Percentiles rank a stretch among this genome's conserved stretches.
Evolutionary conservation across 2,329 filamentous ascomycete genomes (phyloP).

Genomic region (Parasarocladium wereldwijsianum): DNA sequence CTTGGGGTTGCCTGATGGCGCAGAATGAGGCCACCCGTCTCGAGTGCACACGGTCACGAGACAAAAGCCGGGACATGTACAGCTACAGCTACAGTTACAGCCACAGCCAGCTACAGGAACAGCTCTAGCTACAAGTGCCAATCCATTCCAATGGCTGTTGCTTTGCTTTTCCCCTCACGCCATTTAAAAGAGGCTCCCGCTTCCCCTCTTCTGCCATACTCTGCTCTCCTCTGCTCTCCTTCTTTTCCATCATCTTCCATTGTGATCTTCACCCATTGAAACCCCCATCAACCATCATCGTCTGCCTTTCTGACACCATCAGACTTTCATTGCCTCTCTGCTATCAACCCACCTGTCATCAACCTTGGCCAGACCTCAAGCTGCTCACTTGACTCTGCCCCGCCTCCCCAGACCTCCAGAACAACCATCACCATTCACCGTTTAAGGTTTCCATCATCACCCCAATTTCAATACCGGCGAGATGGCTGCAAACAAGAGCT

Average conservation of each 20-base stretch:
- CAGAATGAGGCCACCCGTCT: no score
- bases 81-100: no score
- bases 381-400: slow-evolving; percentile 7
- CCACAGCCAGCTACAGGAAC: no score
- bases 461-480: slow-evolving; percentile 22
- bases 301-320: slow-evolving; percentile 2
- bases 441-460: slow-evolving; percentile 9
- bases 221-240: slow-evolving; percentile 9
- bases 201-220: slow-evolving; percentile 8
- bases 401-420: slow-evolving; percentile 6
- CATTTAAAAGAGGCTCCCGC: slow-evolving; percentile 6
- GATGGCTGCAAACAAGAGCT: slow-evolving; percentile 43
- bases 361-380: no score
- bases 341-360: slow-evolving; percentile 5
- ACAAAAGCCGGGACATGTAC: no score
- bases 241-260: slow-evolving; percentile 8
- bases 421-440: no score
- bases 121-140: no score
- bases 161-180: slow-evolving; percentile 4
- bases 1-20: no score
- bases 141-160: no score
- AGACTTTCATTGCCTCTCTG: slow-evolving; percentile 5
- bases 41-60: no score
- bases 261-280: neutral
- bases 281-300: slow-evolving; percentile 1